Conservation (phyloP, 352 stramenopile genomes). For the Pythium aphanidermatum region DNA sequence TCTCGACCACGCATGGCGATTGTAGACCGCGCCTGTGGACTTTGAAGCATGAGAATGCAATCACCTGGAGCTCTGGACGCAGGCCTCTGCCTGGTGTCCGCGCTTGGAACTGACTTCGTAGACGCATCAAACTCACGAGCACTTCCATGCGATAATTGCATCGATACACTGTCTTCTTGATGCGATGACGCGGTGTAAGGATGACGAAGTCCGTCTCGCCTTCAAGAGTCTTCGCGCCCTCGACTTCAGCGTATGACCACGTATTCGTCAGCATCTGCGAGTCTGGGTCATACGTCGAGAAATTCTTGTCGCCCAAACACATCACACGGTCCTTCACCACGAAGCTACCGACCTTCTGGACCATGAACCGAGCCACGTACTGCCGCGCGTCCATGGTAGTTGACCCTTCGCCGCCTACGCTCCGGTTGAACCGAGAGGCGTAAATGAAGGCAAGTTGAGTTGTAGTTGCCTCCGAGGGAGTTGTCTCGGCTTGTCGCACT, state of each 20-base stretch:
- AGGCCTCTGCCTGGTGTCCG: conserved; percentile 19
- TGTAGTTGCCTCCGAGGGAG: too few species aligned
- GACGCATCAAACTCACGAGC: conserved; percentile 69
- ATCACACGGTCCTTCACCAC: conserved; percentile 81
- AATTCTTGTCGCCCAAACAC: conserved; percentile 67
- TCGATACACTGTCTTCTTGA: conserved; percentile 80
- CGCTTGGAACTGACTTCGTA: conserved; percentile 58
- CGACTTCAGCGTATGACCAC: conserved; percentile 78
- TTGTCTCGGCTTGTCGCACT: too few species aligned
- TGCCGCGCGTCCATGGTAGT: conserved; percentile 44
- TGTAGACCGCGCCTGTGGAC: conserved; percentile 51
- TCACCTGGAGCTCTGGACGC: conserved; percentile 43
- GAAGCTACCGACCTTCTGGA: conserved; percentile 80
- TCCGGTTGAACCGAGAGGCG: too few species aligned
- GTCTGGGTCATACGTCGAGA: conserved; percentile 68
- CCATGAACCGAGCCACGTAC: conserved; percentile 73
- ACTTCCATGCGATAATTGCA: conserved; percentile 82
- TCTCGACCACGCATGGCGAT: conserved; percentile 59
- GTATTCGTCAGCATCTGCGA: conserved; percentile 70
- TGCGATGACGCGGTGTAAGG: conserved; percentile 60
- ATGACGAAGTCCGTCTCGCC: conserved; percentile 77
- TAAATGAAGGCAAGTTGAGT: neutral
- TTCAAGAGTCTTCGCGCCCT: conserved; percentile 48
- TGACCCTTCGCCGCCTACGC: neutral
- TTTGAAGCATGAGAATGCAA: conserved; percentile 53